Percentiles rank a stretch among this genome's conserved stretches.
Evolutionary conservation across 2,329 filamentous ascomycete genomes (phyloP).

Genomic region (Sporothrix euskadiensis): DNA sequence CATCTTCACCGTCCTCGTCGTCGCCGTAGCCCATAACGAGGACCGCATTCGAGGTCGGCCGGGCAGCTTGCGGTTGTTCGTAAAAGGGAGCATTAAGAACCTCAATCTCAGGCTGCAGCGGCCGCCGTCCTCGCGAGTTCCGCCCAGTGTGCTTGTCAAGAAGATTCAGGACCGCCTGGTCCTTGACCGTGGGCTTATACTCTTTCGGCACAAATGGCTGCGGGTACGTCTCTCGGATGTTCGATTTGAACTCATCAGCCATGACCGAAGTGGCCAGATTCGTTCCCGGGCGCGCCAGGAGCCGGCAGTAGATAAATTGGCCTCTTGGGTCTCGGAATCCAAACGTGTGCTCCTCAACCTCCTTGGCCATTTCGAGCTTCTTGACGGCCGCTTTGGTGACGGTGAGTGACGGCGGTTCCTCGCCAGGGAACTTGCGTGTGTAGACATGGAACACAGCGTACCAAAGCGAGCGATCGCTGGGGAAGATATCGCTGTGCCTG

Average conservation of each 20-base stretch:
- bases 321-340: slow-evolving; percentile 47
- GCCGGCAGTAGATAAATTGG: slow-evolving; percentile 47
- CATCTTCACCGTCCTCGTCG: not conserved
- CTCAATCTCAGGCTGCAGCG: slow-evolving; percentile 48
- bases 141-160: slow-evolving; percentile 30
- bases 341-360: slow-evolving; percentile 46
- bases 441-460: slow-evolving; percentile 51
- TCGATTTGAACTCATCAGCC: slow-evolving; percentile 46
- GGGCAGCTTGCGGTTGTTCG: slow-evolving; percentile 30
- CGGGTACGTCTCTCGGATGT: slow-evolving; percentile 51
- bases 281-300: slow-evolving; percentile 47
- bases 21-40: slow-evolving; percentile 15
- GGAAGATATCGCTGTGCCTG: slow-evolving; percentile 50
- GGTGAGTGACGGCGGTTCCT: slow-evolving; percentile 46
- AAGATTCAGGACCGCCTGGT: slow-evolving; percentile 39
- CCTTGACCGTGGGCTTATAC: slow-evolving; percentile 43
- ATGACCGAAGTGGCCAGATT: slow-evolving; percentile 48
- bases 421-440: slow-evolving; percentile 43
- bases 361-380: slow-evolving; percentile 42
- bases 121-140: slow-evolving; percentile 39
- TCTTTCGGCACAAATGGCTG: slow-evolving; percentile 45
- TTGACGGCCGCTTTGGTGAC: slow-evolving; percentile 45
- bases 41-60: not conserved
- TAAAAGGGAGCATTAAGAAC: slow-evolving; percentile 55
- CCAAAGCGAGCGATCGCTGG: slow-evolving; percentile 53